A percentile compares a stretch with the other conserved stretches of the same genome.
Evolutionary conservation across 73 alveolate genomes (phyloP).

Genomic region (Paramecium tetraurelia): DNA sequence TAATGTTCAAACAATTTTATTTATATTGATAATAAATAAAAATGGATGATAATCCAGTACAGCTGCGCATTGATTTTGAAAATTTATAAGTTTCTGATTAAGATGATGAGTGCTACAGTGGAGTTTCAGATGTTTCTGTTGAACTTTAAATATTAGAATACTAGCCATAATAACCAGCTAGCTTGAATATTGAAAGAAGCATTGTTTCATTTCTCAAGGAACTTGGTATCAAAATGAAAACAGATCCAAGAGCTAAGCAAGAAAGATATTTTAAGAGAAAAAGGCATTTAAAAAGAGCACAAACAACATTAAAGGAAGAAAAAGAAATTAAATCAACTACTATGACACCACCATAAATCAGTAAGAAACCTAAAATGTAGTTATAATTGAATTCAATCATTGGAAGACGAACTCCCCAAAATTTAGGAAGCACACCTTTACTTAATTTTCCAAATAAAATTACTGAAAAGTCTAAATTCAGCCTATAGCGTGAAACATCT

Average conservation of each 20-base stretch:
- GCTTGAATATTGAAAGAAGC: not conserved
- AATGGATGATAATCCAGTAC: not conserved
- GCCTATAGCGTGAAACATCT: not conserved
- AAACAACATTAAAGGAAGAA: not conserved
- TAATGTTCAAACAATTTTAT: not conserved
- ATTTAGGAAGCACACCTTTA: slow-evolving; percentile 26
- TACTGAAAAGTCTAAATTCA: slow-evolving; percentile 8
- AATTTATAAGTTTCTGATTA: not conserved
- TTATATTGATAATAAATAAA: not conserved
- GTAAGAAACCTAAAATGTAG: not conserved
- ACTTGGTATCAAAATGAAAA: slow-evolving; percentile 29
- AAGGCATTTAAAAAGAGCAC: not conserved
- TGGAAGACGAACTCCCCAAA: not conserved
- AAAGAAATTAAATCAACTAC: not conserved
- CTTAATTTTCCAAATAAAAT: not conserved
- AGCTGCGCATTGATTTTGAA: not conserved
- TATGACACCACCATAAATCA: not conserved
- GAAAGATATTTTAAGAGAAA: not conserved
- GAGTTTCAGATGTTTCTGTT: slow-evolving; percentile 16
- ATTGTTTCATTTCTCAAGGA: not conserved
- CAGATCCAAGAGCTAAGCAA: slow-evolving; percentile 36
- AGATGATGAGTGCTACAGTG: slow-evolving; percentile 33
- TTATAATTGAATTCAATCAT: not conserved
- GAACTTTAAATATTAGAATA: not conserved
- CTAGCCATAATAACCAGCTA: not conserved